Conservation (phyloP, 2,329 filamentous ascomycete species). For the Basipetospora sp. region DNA sequence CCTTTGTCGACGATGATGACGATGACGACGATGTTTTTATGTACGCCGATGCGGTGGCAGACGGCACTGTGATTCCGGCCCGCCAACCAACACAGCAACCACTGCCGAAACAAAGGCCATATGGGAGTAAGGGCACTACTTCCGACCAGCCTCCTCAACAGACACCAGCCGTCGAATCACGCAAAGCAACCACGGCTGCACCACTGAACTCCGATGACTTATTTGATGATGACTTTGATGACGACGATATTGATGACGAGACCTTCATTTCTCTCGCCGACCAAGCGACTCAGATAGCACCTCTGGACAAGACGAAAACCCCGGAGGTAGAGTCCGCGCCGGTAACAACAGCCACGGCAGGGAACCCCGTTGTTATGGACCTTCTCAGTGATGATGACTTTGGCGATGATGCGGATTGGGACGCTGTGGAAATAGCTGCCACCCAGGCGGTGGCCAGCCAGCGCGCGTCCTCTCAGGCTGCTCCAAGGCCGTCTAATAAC, state of each 20-base stretch:
- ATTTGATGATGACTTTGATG: constrained; percentile 35
- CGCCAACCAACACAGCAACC: too few species aligned
- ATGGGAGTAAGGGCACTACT: not conserved
- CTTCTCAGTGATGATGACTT: constrained; percentile 25
- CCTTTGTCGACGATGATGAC: constrained; percentile 40
- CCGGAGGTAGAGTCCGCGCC: too few species aligned
- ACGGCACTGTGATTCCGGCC: constrained; percentile 6
- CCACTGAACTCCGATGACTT: not conserved
- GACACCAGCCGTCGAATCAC: not conserved
- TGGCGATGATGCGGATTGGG: constrained; percentile 65
- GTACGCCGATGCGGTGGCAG: constrained; percentile 21
- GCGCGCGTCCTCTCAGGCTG: not conserved
- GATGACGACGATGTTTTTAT: constrained; percentile 46
- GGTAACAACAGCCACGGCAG: constrained; percentile 5
- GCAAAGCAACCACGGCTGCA: too few species aligned
- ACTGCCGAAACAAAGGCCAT: too few species aligned
- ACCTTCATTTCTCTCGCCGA: constrained; percentile 26
- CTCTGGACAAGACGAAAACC: too few species aligned
- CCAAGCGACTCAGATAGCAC: constrained; percentile 4
- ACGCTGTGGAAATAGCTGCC: constrained; percentile 57
- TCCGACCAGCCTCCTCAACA: not conserved
- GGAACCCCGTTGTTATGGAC: constrained; percentile 10
- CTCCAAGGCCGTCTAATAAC: not conserved
- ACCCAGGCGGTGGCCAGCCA: constrained; percentile 42
- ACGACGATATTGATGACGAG: constrained; percentile 52